A percentile compares a stretch with the other conserved stretches of the same genome.
These are phyloP conservation scores for Schoenoplectus tabernaemontani DNA, from an alignment of 202 grass and related monocot genomes.

Conservation along the genomic window DNA sequence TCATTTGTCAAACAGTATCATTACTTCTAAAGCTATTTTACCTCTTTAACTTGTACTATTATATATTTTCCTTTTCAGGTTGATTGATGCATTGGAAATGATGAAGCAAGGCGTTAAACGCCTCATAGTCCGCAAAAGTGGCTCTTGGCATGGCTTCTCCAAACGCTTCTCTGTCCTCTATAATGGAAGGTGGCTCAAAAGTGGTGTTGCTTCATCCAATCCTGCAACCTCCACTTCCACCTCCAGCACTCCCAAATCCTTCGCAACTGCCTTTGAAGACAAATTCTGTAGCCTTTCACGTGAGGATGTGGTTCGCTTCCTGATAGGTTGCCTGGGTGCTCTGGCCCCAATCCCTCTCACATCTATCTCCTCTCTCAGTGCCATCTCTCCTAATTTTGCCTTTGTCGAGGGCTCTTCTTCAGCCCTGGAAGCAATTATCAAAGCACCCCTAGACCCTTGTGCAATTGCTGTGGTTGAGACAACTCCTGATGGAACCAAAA, in stretches of 20 bases:
- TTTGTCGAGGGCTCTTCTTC: slow-evolving; percentile 47
- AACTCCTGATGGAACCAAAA: slow-evolving; percentile 34
- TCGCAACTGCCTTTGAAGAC: slow-evolving; percentile 19
- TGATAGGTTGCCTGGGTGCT: slow-evolving; percentile 90
- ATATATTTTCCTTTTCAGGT: slow-evolving; percentile 33
- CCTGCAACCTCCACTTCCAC: slow-evolving; percentile 19
- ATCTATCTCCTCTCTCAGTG: slow-evolving; percentile 60
- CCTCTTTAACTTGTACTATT: background rate
- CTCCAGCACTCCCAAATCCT: slow-evolving; percentile 25
- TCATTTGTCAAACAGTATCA: background rate
- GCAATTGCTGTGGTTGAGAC: slow-evolving; percentile 66
- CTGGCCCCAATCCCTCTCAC: slow-evolving; percentile 73
- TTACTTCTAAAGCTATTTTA: background rate
- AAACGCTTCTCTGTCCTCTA: slow-evolving; percentile 84
- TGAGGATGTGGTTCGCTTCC: slow-evolving; percentile 78
- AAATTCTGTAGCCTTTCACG: slow-evolving; percentile 80
- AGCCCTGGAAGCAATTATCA: slow-evolving; percentile 63
- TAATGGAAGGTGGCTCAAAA: slow-evolving; percentile 87
- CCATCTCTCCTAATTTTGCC: slow-evolving; percentile 43
- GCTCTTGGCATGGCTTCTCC: slow-evolving; percentile 62
- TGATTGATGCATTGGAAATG: slow-evolving; percentile 88
- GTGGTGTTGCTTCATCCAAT: slow-evolving; percentile 19
- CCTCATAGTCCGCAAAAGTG: slow-evolving; percentile 82
- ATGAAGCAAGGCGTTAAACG: slow-evolving; percentile 91
- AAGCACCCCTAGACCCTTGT: slow-evolving; percentile 58